phyloP scores from a whole-genome alignment of 2,329 filamentous ascomycete genomes.

The Monosporascus cannonballus region DNA sequence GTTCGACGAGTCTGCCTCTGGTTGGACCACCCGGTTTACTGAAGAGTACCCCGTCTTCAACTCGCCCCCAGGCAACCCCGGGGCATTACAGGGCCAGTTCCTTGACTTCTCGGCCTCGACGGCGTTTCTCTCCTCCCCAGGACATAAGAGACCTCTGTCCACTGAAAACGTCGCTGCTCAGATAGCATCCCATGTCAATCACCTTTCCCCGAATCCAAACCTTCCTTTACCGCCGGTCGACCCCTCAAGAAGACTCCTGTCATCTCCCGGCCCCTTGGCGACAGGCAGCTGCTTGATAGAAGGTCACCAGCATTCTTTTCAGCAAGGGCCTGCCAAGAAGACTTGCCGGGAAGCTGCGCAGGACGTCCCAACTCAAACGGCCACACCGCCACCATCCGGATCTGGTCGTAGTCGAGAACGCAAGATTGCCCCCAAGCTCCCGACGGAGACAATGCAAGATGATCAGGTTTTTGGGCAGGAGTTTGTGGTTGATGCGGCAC shows the following conservation, averaged over 20 bases:
- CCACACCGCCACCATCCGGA: conserved; percentile 54
- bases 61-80: conserved; percentile 54
- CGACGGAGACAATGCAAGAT: conserved; percentile 48
- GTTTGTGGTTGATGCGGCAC: conserved; percentile 42
- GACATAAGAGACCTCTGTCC: conserved; percentile 47
- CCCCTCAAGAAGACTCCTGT: conserved; percentile 50
- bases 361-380: conserved; percentile 41
- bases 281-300: conserved; percentile 24
- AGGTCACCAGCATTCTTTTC: conserved; percentile 20
- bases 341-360: conserved; percentile 34
- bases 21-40: conserved; percentile 57
- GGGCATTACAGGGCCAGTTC: conserved; percentile 39
- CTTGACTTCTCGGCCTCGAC: conserved; percentile 35
- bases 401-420: conserved; percentile 49
- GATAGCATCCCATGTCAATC: conserved; percentile 56
- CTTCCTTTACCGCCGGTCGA: conserved; percentile 54
- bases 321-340: conserved; percentile 37
- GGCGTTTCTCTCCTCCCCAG: conserved; percentile 27
- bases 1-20: conserved; percentile 41
- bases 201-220: conserved; percentile 48
- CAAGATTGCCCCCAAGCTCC: conserved; percentile 46
- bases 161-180: conserved; percentile 42
- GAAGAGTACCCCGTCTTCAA: conserved; percentile 63
- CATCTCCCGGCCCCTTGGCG: conserved; percentile 45
- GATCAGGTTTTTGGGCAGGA: conserved; percentile 49